These are phyloP conservation scores for Kluyveromyces sp. DNA, from an alignment of 1,139 yeast species.

Conservation along the genomic window DNA sequence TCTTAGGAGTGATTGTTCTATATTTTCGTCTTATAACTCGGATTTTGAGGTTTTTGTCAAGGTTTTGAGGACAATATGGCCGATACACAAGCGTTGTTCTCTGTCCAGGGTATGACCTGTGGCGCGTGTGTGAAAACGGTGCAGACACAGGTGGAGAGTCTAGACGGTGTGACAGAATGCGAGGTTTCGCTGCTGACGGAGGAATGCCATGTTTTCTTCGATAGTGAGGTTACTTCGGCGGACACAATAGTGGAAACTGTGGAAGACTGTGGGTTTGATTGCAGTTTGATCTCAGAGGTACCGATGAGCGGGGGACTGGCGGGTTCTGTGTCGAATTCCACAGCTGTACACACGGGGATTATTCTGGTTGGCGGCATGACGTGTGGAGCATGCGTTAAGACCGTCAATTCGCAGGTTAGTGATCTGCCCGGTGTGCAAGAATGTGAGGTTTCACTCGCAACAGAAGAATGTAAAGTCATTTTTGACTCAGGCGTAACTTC, in stretches of 20 bases:
- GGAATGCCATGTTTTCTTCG: slow-evolving; percentile 53
- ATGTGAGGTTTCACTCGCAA: slow-evolving; percentile 60
- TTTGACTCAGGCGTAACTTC: slow-evolving; percentile 30
- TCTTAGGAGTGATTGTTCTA: not conserved
- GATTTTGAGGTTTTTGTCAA: not conserved
- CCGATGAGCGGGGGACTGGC: slow-evolving; percentile 13
- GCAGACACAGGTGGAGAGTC: slow-evolving; percentile 42
- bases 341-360: not conserved
- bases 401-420: slow-evolving; percentile 52
- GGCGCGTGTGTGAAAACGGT: slow-evolving; percentile 71
- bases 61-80: not conserved
- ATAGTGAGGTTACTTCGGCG: slow-evolving; percentile 29
- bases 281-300: slow-evolving; percentile 27
- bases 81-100: slow-evolving; percentile 2
- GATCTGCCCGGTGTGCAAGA: slow-evolving; percentile 34
- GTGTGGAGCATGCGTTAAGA: slow-evolving; percentile 72
- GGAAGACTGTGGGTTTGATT: slow-evolving; percentile 75
- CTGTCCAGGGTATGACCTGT: slow-evolving; percentile 77
- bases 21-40: not conserved
- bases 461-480: slow-evolving; percentile 62
- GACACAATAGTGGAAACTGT: slow-evolving; percentile 42
- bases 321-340: not conserved
- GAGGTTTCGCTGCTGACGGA: slow-evolving; percentile 70
- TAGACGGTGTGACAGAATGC: slow-evolving; percentile 46
- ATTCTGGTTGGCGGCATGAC: slow-evolving; percentile 58